A percentile compares a stretch with the other conserved stretches of the same genome.
phyloP scores from a whole-genome alignment of 441 rosid species.

The Pelargonium cotyledonis region DNA sequence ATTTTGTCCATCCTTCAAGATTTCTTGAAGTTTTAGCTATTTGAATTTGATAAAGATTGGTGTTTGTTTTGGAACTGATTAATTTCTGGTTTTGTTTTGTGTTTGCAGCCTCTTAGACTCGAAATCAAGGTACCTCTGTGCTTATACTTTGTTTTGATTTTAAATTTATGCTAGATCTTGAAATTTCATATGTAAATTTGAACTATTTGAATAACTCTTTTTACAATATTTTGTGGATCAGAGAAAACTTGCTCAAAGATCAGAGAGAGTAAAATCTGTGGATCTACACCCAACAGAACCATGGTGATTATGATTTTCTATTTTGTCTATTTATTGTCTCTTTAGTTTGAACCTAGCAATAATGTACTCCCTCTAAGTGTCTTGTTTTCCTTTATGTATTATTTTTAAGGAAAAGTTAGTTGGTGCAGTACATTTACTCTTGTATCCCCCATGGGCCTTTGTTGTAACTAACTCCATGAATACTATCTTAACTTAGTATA shows the following conservation, averaged over 20 bases:
- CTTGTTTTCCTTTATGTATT: neutral
- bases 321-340: too few relatives aligned
- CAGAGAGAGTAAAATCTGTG: slow-evolving; percentile 83
- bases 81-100: slow-evolving; percentile 18
- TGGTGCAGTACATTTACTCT: too few relatives aligned
- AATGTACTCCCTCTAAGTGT: slow-evolving; percentile 7
- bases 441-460: too few relatives aligned
- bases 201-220: slow-evolving; percentile 13
- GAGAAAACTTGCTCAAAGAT: slow-evolving; percentile 69
- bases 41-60: slow-evolving; percentile 19
- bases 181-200: neutral
- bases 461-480: too few relatives aligned
- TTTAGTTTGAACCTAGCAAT: too few relatives aligned
- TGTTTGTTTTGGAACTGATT: slow-evolving; percentile 18
- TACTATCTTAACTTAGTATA: too few relatives aligned
- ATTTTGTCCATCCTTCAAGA: neutral
- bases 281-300: slow-evolving; percentile 88
- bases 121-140: slow-evolving; percentile 49
- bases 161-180: slow-evolving; percentile 10
- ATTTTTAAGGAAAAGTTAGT: too few relatives aligned
- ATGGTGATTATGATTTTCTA: slow-evolving; percentile 39
- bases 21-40: slow-evolving; percentile 10
- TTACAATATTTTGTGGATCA: slow-evolving; percentile 26
- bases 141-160: slow-evolving; percentile 10
- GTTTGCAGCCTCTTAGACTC: slow-evolving; percentile 61